Conservation (phyloP, 1,139 yeast species). For the Saccharomyces pastorianus region DNA sequence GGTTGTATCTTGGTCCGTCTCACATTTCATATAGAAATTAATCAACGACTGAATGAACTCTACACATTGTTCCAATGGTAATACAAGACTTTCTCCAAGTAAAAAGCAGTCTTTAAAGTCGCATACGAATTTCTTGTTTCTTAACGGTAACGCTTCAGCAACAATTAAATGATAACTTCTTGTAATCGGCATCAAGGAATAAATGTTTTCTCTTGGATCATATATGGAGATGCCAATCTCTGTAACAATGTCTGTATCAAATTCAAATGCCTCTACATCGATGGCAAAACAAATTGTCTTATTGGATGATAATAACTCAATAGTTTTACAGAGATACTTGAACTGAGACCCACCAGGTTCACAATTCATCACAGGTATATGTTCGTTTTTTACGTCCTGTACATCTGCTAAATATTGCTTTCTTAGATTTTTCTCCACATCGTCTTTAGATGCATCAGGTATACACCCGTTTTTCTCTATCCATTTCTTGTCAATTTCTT, state of each 20-base stretch:
- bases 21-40: constrained; percentile 35
- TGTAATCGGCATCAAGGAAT: constrained; percentile 24
- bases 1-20: constrained; percentile 16
- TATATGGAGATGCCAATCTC: constrained; percentile 65
- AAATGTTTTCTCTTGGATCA: constrained; percentile 42
- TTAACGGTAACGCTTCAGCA: constrained; percentile 39
- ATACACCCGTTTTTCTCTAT: neutral
- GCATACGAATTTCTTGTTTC: constrained; percentile 56
- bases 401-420: constrained; percentile 2
- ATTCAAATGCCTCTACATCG: constrained; percentile 64
- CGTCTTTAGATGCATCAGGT: constrained; percentile 3
- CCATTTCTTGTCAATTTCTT: neutral
- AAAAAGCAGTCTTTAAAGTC: constrained; percentile 51
- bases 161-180: constrained; percentile 50
- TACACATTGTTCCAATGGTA: constrained; percentile 35
- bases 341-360: constrained; percentile 21
- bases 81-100: constrained; percentile 46
- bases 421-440: neutral
- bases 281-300: constrained; percentile 42
- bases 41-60: constrained; percentile 39
- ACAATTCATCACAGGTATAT: constrained; percentile 19
- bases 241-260: constrained; percentile 39
- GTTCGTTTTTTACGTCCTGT: constrained; percentile 12
- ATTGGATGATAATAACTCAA: constrained; percentile 24
- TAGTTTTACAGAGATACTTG: constrained; percentile 18